Base-by-base conservation (phyloP, 345 rosid genomes). In the Rhizophora mangle region DNA sequence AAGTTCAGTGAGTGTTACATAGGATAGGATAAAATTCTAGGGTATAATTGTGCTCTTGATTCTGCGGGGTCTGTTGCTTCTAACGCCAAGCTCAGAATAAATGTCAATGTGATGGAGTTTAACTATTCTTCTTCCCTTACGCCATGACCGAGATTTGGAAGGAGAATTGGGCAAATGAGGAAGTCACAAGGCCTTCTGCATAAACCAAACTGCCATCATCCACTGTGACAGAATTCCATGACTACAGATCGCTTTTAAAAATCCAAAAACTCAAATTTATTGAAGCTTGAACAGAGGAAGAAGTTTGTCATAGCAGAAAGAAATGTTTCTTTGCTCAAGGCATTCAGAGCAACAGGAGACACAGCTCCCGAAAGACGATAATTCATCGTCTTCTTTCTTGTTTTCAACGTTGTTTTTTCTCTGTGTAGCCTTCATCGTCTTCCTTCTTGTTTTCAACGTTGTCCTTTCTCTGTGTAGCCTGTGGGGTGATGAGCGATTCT, bases 101-200 rank as follows among this genome's bases (percentile, higher is more conserved):
- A 15, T 37, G 15, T 37, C 46, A 56, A 68, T 9, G 54, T 59
- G 58, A 20, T 72, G 31, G 73, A 57, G 82, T 62, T 82, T 85
- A 24, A 82, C 61, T 57, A 69, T 72, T 76, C 78, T 76, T 1
- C 29, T 57, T 27, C 86, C 87, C 68, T 85, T 88, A 66, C 78
- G 78, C 99, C 97, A 92, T 1, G 85, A 81, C 98, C 98, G 92
- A 18, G 99, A 86, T 68, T 92, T 93, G 2, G 97, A 79, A 8
- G 99, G 99, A 19, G 94, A 89, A 70, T 90, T 90, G 9, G 98
- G 98, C 68, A 95, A 79, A 3, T 98, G 97, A 15, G 98, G 99
- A 75, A 92, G 98, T 58, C 89, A 68, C 60, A 81, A 72, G 4
- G 84, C 86, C 78, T 84, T 95, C 85, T 80, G 85, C 94, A 88